Base-by-base conservation (phyloP, 2,329 filamentous ascomycete genomes). In the Dothidotthia symphoricarpi region DNA sequence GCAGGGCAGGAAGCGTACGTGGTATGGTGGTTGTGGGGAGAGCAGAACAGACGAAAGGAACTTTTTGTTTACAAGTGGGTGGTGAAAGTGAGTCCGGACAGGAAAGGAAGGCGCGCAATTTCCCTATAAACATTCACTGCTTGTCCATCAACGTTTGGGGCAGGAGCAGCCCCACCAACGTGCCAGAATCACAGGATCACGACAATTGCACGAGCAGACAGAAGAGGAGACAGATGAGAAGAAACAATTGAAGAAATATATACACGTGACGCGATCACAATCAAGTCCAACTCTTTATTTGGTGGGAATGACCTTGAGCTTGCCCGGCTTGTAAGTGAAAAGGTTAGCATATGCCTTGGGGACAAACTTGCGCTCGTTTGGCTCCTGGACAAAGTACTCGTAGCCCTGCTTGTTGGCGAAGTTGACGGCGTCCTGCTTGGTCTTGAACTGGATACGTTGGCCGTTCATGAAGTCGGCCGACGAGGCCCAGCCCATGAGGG, bases 391-490 rank as follows among this genome's bases (percentile, higher is more conserved):
- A 67, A 93, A 97, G 71, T 95, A 98, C 67, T 98, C 91, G 67
- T 98, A 98, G 24, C 94, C 93, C 70, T 98, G 93, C 79, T 97
- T 98, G 74, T 97, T 86, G 16, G 94, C 93, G 64, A 98, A 98
- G 42, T 77, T 75, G 60, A 98, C 91, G 51, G 93, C 93, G 57
- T 95, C 91, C 67, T 97, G 89, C 76, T 95, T 97, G 58, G 76
- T 78, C 69, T 86, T 86, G 78, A 98, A 98, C 69, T 84, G 84
- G 59, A 98, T 71, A 66, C 89, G 81, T 32, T 89, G 95, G 61
- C 89, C 91, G 69, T 98, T 90, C 88, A 98, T 93, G 64, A 81
- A 82, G 69, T 98, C 93, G 39, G 79, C 91, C 13, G 89, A 94
- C 16, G 91, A 97, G 67, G 96, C 90, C 94, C 94, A 98, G 45